Percentiles rank a stretch among this genome's conserved stretches.
Evolutionary conservation across 139 green algal genomes (phyloP).

Genomic region (Chlorella sp.): DNA sequence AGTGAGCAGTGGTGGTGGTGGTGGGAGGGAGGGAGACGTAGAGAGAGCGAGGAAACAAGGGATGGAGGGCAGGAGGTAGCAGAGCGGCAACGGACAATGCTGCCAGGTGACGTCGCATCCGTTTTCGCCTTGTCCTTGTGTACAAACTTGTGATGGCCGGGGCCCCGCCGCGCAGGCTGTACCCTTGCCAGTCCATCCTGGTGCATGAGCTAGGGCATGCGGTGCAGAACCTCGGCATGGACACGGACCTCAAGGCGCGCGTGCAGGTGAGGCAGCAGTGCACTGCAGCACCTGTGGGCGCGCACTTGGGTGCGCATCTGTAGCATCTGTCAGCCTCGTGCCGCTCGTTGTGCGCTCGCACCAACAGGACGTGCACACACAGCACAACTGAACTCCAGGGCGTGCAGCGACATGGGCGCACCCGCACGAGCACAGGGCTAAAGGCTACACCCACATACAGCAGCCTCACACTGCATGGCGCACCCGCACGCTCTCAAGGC

Average conservation of each 20-base stretch:
- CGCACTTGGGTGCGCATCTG: too few species aligned
- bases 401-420: too few species aligned
- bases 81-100: background rate
- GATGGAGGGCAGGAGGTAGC: background rate
- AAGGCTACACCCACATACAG: too few species aligned
- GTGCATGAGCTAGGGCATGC: constrained; percentile 44
- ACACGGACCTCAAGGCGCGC: background rate
- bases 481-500: too few species aligned
- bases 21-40: background rate
- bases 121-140: too few species aligned
- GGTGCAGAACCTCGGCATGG: constrained; percentile 43
- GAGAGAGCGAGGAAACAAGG: background rate
- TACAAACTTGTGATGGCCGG: too few species aligned
- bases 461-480: too few species aligned
- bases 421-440: too few species aligned
- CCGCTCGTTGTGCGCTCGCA: background rate
- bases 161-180: constrained; percentile 16
- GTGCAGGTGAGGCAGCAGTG: background rate
- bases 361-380: too few species aligned
- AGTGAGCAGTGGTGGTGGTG: constrained; percentile 15
- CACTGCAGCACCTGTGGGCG: background rate
- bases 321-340: too few species aligned
- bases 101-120: too few species aligned
- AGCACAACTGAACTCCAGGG: too few species aligned
- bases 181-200: constrained; percentile 39